Base-by-base conservation (phyloP, 805 yeast species). In the Cephaloascus albidus region DNA sequence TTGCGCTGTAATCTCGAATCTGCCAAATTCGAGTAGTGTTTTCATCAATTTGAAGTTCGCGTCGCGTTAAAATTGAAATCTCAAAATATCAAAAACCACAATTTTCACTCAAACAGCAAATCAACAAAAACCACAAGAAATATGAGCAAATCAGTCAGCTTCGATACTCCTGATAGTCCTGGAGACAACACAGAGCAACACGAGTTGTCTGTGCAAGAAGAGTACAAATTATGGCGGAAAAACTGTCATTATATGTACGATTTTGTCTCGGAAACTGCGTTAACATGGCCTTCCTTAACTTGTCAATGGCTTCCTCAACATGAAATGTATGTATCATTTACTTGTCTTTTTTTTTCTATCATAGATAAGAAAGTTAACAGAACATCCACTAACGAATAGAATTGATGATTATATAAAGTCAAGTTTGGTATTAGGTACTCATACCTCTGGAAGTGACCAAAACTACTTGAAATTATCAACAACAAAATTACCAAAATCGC, bases 241-340 rank as follows among this genome's bases (percentile, higher is more conserved):
- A 85, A 83, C 51, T 84, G 89, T 46, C 81, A 85, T 10, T 77
- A 70, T 48, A 83, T 85, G 93, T 85, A 85, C 48, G 88, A 84
- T 49, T 84, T 81, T 53, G 86, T 85, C 26, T 76, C 83, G 37
- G 93, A 85, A 52, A 81, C 90, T 0, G 85, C 83, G 2, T 60
- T 85, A 35, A 74, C 80, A 10, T 85, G 94, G 94, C 94, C 95
- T 2, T 79, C 89, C 2, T 63, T 85, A 37, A 80, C 90, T 1
- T 70, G 82, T 3, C 85, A 85, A 57, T 85, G 93, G 89, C 55
- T 81, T 5, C 89, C 88, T 0, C 63, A 61, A 40, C 6, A 31
- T 6, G 33, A 31, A n/a, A 31, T 23, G 28, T 23, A 23, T 8
- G 28, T 23, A 8, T 8, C 12, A 23, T 23, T 23, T 23, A 8